Percentiles rank a stretch among this genome's conserved stretches.
Conservation (phyloP, 441 rosid genomes). For the Croton laevigatus region DNA sequence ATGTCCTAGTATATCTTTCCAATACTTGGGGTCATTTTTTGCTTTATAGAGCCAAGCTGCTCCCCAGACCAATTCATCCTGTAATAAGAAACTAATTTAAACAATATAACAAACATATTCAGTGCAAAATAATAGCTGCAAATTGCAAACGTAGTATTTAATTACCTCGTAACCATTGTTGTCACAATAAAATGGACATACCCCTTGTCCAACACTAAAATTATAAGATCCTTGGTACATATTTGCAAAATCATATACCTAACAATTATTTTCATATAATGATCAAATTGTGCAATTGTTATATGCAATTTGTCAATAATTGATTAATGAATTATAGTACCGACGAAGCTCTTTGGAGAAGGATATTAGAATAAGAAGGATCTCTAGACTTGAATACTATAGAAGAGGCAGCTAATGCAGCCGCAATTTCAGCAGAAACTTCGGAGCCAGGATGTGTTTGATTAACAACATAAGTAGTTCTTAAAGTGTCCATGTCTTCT, state of each 20-base stretch:
- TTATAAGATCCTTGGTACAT: constrained; percentile 74
- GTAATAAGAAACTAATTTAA: background rate
- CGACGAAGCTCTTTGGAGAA: constrained; percentile 44
- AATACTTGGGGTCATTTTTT: constrained; percentile 45
- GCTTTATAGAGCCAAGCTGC: constrained; percentile 85
- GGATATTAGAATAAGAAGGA: constrained; percentile 48
- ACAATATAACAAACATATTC: background rate
- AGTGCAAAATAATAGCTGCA: too few species aligned
- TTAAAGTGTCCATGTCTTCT: constrained; percentile 79
- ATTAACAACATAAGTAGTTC: constrained; percentile 63
- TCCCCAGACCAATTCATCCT: constrained; percentile 79
- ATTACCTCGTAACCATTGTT: constrained; percentile 64
- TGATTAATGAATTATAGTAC: background rate
- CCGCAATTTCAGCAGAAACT: constrained; percentile 72
- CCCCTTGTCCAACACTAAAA: constrained; percentile 51
- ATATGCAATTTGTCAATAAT: too few species aligned
- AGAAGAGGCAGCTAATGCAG: constrained; percentile 76
- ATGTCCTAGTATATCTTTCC: constrained; percentile 48
- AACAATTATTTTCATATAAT: background rate
- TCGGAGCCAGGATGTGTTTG: constrained; percentile 74
- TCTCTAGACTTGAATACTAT: constrained; percentile 57
- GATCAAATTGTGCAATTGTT: too few species aligned
- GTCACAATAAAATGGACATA: constrained; percentile 84
- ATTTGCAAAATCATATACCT: constrained; percentile 68
- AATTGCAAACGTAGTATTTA: too few species aligned